A percentile compares a stretch with the other conserved stretches of the same genome.
Conservation (phyloP, 345 rosid genomes). For the Aethionema arabicum region DNA sequence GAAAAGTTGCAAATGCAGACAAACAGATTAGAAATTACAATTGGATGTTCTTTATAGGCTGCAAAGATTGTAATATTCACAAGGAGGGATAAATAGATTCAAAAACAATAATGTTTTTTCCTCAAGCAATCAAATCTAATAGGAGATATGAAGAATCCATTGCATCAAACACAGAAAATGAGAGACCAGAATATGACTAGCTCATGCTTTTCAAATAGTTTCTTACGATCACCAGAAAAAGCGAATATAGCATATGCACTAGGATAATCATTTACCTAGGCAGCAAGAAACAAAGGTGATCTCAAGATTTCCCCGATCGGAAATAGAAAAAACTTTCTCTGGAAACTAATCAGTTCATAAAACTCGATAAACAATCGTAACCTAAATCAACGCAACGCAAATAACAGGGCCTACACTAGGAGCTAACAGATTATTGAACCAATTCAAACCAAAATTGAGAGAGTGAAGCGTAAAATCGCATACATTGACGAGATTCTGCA, state of each 20-base stretch:
- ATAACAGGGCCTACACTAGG: neutral
- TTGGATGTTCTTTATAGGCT: neutral
- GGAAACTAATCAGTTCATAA: conserved; percentile 1
- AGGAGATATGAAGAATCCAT: neutral
- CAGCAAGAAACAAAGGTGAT: conserved; percentile 20
- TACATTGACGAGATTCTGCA: conserved; percentile 39
- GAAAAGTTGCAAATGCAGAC: neutral
- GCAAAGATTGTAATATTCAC: too few species aligned
- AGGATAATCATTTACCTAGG: conserved; percentile 9
- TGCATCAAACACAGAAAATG: neutral
- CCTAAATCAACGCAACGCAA: neutral
- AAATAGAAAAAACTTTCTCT: neutral
- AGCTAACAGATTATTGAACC: neutral
- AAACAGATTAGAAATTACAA: neutral
- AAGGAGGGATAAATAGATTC: neutral
- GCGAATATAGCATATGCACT: neutral
- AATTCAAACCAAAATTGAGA: neutral
- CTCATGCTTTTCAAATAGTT: neutral
- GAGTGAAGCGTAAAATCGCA: neutral
- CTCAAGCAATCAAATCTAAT: conserved; percentile 14
- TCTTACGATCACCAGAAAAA: neutral
- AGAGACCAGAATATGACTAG: neutral
- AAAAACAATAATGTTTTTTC: conserved; percentile 3
- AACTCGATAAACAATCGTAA: neutral
- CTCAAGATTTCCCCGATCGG: neutral